These are phyloP conservation scores for Strobilomyces confusus DNA, from an alignment of 768 basidiomycete genomes.

Conservation along the genomic window DNA sequence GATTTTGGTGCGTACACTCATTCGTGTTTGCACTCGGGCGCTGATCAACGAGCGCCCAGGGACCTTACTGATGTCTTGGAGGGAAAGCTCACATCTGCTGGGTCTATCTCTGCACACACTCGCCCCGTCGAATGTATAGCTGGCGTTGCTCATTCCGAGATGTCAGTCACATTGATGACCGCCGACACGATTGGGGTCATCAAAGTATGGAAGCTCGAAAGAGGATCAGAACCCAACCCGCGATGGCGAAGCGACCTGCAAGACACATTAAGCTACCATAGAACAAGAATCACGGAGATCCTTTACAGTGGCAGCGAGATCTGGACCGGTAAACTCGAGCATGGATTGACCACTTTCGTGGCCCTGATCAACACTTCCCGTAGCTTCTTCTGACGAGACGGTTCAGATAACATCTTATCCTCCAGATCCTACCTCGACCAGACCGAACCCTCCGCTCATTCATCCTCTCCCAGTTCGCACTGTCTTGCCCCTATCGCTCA, in stretches of 20 bases:
- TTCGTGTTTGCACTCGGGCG: not conserved
- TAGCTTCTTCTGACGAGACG: conserved; percentile 89
- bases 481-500: conserved; percentile 63
- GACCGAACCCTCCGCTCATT: conserved; percentile 46
- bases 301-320: conserved; percentile 62
- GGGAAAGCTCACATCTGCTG: conserved; percentile 45
- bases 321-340: conserved; percentile 69
- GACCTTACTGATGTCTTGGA: conserved; percentile 50
- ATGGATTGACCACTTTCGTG: not conserved
- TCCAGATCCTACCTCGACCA: conserved; percentile 27
- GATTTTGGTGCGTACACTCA: conserved; percentile 65
- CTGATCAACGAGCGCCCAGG: conserved; percentile 39
- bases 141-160: conserved; percentile 46
- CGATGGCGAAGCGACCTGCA: conserved; percentile 50
- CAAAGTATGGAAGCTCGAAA: conserved; percentile 68
- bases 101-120: conserved; percentile 78
- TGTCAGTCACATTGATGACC: conserved; percentile 60
- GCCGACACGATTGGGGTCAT: conserved; percentile 92
- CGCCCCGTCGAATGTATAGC: conserved; percentile 82
- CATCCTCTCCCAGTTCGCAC: conserved; percentile 68
- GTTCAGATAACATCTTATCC: conserved; percentile 58
- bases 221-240: conserved; percentile 35
- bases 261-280: conserved; percentile 65
- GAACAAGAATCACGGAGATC: conserved; percentile 81
- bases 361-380: conserved; percentile 1